Percentiles rank a stretch among this genome's conserved stretches.
Evolutionary conservation across 108 stramenopile species (phyloP).

Genomic region (Nitzschia sp.): DNA sequence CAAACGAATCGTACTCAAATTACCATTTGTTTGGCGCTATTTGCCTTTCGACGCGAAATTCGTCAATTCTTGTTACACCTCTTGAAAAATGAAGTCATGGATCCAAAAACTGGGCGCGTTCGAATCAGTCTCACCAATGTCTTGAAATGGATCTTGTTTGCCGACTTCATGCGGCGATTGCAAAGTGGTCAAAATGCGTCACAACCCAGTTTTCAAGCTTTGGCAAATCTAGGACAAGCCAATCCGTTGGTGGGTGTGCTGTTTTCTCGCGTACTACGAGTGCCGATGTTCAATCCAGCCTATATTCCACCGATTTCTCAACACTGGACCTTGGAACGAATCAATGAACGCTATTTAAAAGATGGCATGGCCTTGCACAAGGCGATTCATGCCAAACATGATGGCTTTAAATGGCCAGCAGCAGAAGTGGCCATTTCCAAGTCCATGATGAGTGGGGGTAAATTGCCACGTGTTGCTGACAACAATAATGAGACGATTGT

Average conservation of each 20-base stretch:
- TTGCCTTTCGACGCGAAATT: conserved; percentile 73
- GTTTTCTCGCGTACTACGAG: conserved; percentile 24
- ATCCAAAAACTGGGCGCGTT: conserved; percentile 17
- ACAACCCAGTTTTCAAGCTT: background rate
- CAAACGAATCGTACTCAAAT: conserved; percentile 34
- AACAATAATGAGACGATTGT: conserved; percentile 53
- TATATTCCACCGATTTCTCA: conserved; percentile 72
- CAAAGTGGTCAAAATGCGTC: conserved; percentile 13
- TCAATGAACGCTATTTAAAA: conserved; percentile 69
- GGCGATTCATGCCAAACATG: conserved; percentile 33
- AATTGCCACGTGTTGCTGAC: background rate
- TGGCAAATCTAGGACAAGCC: conserved; percentile 17
- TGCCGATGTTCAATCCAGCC: conserved; percentile 38
- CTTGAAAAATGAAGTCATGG: background rate
- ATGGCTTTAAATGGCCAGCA: conserved; percentile 29
- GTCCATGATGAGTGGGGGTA: background rate
- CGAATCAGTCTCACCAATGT: conserved; percentile 38
- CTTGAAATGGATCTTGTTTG: conserved; percentile 57
- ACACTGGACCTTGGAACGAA: conserved; percentile 79
- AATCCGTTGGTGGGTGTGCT: conserved; percentile 38
- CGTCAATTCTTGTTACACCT: conserved; percentile 18
- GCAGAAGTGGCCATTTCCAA: background rate
- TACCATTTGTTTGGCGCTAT: conserved; percentile 42
- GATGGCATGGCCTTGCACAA: conserved; percentile 61
- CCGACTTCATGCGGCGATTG: conserved; percentile 45